Percentiles rank a stretch among this genome's conserved stretches.
These are phyloP conservation scores for Tolypocladium inflatum DNA, from an alignment of 2,329 filamentous ascomycete genomes.

Conservation along the genomic window DNA sequence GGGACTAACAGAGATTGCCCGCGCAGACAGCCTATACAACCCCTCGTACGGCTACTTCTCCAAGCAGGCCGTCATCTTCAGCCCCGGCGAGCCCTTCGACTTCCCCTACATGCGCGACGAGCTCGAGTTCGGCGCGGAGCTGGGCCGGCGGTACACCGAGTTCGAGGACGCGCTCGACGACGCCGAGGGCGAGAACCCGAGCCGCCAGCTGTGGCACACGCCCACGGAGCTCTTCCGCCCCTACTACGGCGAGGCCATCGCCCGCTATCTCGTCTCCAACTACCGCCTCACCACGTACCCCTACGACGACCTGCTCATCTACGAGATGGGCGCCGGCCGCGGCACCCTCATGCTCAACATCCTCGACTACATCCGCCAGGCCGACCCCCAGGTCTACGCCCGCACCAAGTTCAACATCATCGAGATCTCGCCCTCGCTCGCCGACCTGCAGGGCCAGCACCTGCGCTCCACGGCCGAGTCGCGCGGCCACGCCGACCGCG, in stretches of 20 bases:
- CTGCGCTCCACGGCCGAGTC: constrained; percentile 56
- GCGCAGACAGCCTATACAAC: constrained; percentile 82
- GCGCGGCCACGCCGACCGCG: constrained; percentile 70
- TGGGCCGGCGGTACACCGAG: constrained; percentile 72
- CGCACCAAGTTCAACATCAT: constrained; percentile 93
- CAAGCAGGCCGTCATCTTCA: constrained; percentile 94
- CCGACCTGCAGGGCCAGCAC: constrained; percentile 64
- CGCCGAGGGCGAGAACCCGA: constrained; percentile 52
- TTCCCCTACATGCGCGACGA: constrained; percentile 78
- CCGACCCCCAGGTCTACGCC: constrained; percentile 85
- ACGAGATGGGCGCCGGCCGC: constrained; percentile 96
- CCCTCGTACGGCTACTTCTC: constrained; percentile 93
- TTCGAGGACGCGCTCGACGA: constrained; percentile 86
- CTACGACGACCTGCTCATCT: constrained; percentile 94
- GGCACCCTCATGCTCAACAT: constrained; percentile 98
- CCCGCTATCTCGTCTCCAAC: constrained; percentile 90
- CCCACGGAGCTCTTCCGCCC: constrained; percentile 95
- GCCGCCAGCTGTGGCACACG: constrained; percentile 94
- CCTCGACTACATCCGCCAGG: constrained; percentile 85
- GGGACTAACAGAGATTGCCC: constrained; percentile 6
- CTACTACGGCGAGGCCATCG: constrained; percentile 93
- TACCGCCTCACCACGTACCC: constrained; percentile 92
- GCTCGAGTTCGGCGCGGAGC: constrained; percentile 67
- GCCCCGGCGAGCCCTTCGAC: constrained; percentile 80
- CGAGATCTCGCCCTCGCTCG: constrained; percentile 81